Conservation (phyloP, 139 green algal species). For the Tetradesmus obliquus region DNA sequence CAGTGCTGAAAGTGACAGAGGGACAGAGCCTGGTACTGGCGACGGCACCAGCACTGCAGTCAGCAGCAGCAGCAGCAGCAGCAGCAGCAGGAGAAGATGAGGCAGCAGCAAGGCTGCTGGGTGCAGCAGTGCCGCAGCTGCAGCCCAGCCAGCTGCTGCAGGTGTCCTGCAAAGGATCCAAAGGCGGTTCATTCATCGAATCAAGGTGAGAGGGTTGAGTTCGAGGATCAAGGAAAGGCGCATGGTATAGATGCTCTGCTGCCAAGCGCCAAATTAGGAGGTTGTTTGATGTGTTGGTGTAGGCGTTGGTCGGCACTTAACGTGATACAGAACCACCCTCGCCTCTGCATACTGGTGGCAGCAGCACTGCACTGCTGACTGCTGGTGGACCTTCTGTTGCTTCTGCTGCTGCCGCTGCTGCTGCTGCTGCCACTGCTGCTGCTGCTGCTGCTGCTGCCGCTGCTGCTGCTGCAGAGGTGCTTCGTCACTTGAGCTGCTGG, state of each 20-base stretch:
- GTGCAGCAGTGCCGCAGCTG: neutral
- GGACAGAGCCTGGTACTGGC: neutral
- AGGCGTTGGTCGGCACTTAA: too few relatives aligned
- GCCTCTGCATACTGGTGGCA: too few relatives aligned
- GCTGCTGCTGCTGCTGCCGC: neutral
- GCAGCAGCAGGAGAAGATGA: neutral
- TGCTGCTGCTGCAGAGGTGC: constrained; percentile 9
- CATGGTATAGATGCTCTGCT: too few relatives aligned
- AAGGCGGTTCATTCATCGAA: neutral
- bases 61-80: neutral
- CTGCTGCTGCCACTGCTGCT: too few relatives aligned
- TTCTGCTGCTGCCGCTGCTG: too few relatives aligned
- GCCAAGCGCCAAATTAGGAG: too few relatives aligned
- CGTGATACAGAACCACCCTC: too few relatives aligned
- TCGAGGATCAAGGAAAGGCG: too few relatives aligned
- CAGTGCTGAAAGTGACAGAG: neutral
- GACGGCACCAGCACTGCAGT: neutral
- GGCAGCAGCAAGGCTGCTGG: neutral
- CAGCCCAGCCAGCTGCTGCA: neutral
- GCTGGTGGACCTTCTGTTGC: too few relatives aligned
- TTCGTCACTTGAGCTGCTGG: neutral
- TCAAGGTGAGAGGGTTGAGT: neutral
- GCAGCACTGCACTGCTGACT: too few relatives aligned
- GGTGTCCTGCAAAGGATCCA: neutral
- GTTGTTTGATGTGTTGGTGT: too few relatives aligned